These are phyloP conservation scores for Suillus fuscotomentosus DNA, from an alignment of 768 basidiomycete species.

Conservation along the genomic window DNA sequence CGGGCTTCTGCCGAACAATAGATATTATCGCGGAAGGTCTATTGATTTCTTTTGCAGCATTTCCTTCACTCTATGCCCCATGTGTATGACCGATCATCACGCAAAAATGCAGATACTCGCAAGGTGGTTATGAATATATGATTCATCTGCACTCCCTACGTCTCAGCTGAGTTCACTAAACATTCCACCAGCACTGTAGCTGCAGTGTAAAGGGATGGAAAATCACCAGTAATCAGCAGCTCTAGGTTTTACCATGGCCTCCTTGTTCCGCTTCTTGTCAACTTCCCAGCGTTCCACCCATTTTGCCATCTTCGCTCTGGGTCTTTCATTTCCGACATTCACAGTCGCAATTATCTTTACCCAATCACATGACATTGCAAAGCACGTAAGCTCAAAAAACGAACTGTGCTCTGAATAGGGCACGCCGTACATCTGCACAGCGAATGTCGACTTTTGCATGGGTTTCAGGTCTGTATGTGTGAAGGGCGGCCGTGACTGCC, in stretches of 20 bases:
- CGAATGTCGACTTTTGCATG: conserved; percentile 66
- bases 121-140: conserved; percentile 16
- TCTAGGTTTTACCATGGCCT: conserved; percentile 35
- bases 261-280: conserved; percentile 62
- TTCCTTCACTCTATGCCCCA: conserved; percentile 10
- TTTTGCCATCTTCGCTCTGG: conserved; percentile 80
- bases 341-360: conserved; percentile 93
- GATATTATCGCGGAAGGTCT: conserved; percentile 21
- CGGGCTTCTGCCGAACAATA: conserved; percentile 64
- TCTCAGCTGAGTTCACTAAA: not conserved
- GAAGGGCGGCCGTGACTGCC: conserved; percentile 65
- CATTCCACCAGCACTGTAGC: not conserved
- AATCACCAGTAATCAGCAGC: conserved; percentile 47
- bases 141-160: conserved; percentile 1
- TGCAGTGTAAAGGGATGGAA: not conserved
- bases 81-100: conserved; percentile 16
- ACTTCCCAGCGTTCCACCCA: conserved; percentile 91
- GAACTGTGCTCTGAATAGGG: conserved; percentile 96
- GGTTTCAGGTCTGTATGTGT: conserved; percentile 66
- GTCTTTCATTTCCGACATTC: conserved; percentile 72
- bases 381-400: conserved; percentile 94
- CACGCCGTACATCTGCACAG: conserved; percentile 75
- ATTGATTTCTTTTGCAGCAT: conserved; percentile 9
- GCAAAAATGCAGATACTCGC: conserved; percentile 19
- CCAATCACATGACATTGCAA: conserved; percentile 87